A percentile compares a stretch with the other conserved stretches of the same genome.
These are phyloP conservation scores for Mycena crocata DNA, from an alignment of 768 basidiomycete species.

Conservation along the genomic window DNA sequence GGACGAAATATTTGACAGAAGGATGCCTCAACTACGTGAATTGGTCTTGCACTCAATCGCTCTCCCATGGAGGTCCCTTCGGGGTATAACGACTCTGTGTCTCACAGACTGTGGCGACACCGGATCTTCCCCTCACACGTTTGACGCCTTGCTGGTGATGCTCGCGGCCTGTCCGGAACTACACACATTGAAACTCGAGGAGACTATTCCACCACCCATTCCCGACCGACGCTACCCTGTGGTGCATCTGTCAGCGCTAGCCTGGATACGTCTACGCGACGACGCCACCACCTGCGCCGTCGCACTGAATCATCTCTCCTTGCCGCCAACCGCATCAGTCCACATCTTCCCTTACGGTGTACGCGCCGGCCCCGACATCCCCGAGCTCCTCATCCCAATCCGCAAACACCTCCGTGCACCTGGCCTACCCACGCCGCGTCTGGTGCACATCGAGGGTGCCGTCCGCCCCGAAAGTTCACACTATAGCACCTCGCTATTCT, in stretches of 20 bases:
- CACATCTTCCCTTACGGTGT: not conserved
- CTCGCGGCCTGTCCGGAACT: not conserved
- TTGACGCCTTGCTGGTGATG: not conserved
- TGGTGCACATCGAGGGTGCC: not conserved
- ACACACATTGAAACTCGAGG: not conserved
- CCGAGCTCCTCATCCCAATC: not conserved
- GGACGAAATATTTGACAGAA: not conserved
- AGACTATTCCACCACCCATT: not conserved
- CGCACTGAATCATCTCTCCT: not conserved
- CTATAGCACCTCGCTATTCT: not conserved
- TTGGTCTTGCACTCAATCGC: not conserved
- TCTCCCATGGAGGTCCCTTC: not conserved
- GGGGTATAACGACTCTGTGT: not conserved
- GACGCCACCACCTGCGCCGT: not conserved
- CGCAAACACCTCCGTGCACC: slow-evolving; percentile 3
- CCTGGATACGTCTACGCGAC: not conserved
- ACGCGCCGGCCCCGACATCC: not conserved
- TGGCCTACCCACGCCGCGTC: not conserved
- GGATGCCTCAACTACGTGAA: not conserved
- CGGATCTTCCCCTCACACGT: not conserved
- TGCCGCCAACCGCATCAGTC: not conserved
- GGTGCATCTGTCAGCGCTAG: not conserved
- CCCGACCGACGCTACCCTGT: not conserved
- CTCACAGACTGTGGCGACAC: not conserved
- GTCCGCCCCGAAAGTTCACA: not conserved